Conservation (phyloP, 352 stramenopile species). For the Elongisporangium prolatum region DNA sequence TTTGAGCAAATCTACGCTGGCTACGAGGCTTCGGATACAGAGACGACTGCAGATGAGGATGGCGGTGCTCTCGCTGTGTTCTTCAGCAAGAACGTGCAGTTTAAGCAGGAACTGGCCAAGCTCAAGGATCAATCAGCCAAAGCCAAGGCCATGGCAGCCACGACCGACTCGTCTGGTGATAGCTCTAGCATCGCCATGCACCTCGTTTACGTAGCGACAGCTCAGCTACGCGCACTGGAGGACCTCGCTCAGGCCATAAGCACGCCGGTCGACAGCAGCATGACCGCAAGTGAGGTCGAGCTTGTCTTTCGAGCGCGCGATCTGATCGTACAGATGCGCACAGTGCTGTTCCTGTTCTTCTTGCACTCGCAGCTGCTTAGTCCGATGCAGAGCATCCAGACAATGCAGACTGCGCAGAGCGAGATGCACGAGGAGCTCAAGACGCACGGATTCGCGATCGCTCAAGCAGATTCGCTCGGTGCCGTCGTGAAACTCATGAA, state of each 20-base stretch:
- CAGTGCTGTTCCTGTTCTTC: conserved; percentile 45
- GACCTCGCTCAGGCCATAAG: conserved; percentile 8
- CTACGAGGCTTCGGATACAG: conserved; percentile 16
- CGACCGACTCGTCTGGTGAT: conserved; percentile 1
- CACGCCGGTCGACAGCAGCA: not conserved
- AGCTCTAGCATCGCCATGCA: conserved; percentile 35
- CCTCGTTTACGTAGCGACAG: conserved; percentile 29
- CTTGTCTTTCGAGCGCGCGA: conserved; percentile 30
- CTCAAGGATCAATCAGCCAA: conserved; percentile 47
- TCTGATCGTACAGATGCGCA: conserved; percentile 54
- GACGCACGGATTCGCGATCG: conserved; percentile 40
- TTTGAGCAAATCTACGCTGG: conserved; percentile 28
- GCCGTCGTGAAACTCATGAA: conserved; percentile 67
- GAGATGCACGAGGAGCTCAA: conserved; percentile 27
- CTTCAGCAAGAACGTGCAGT: conserved; percentile 28
- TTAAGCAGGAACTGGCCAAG: conserved; percentile 41
- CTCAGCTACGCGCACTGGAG: conserved; percentile 30
- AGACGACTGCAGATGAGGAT: conserved; percentile 14
- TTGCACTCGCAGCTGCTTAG: conserved; percentile 35
- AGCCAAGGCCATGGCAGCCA: conserved; percentile 7
- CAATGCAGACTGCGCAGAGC: conserved; percentile 23
- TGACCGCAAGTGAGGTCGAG: conserved; percentile 8
- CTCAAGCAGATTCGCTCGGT: conserved; percentile 40
- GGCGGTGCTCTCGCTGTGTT: conserved; percentile 13
- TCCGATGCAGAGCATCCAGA: conserved; percentile 25